A percentile compares a stretch with the other conserved stretches of the same genome.
phyloP scores from a whole-genome alignment of 345 rosid genomes.

The Cardamine occulta region DNA sequence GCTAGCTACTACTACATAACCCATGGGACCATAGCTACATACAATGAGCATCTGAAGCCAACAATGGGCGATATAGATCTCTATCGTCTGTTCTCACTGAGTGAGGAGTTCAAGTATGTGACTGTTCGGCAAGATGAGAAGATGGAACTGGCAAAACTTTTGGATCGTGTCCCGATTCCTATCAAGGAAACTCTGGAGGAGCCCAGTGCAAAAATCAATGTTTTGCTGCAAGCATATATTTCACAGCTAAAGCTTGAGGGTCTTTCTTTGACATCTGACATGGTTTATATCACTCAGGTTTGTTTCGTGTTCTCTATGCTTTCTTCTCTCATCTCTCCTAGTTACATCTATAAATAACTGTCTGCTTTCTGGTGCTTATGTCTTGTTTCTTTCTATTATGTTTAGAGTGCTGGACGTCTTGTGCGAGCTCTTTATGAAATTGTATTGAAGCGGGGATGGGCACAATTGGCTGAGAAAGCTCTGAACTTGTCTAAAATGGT shows the following conservation, averaged over 20 bases:
- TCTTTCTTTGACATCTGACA: slow-evolving; percentile 88
- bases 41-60: slow-evolving; percentile 93
- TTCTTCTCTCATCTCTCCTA: slow-evolving; percentile 18
- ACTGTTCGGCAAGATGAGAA: slow-evolving; percentile 98
- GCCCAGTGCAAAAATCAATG: slow-evolving; percentile 96
- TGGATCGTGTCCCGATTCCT: slow-evolving; percentile 95
- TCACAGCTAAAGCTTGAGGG: slow-evolving; percentile 98
- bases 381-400: slow-evolving; percentile 27
- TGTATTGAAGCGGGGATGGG: slow-evolving; percentile 94
- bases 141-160: slow-evolving; percentile 94
- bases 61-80: slow-evolving; percentile 97
- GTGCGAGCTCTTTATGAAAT: slow-evolving; percentile 92
- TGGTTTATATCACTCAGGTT: slow-evolving; percentile 95
- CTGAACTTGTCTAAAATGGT: slow-evolving; percentile 92
- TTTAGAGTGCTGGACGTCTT: slow-evolving; percentile 92
- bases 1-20: slow-evolving; percentile 93
- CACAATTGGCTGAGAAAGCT: slow-evolving; percentile 91
- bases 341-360: slow-evolving; percentile 2
- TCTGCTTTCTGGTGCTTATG: slow-evolving; percentile 31
- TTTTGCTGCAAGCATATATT: slow-evolving; percentile 90
- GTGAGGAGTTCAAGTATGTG: slow-evolving; percentile 94
- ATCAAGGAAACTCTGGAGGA: slow-evolving; percentile 94
- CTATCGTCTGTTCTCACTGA: slow-evolving; percentile 79
- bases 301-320: slow-evolving; percentile 25
- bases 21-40: slow-evolving; percentile 92